Conservation (phyloP, 2,329 filamentous ascomycete genomes). For the Eutypa lata region DNA sequence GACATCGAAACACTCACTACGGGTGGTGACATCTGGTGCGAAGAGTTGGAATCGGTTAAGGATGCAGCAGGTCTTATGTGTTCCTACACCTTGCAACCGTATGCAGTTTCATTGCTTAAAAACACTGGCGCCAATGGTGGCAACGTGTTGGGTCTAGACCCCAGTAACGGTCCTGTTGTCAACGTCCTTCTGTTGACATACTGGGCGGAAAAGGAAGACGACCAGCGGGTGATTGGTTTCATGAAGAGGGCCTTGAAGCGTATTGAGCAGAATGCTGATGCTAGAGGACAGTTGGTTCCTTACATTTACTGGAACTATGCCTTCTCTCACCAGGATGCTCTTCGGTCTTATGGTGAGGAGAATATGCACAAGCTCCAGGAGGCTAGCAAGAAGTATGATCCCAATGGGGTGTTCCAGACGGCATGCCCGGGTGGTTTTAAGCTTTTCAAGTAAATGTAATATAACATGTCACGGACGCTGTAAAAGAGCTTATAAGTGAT, state of each 20-base stretch:
- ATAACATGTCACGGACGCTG: not conserved
- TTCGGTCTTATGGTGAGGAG: constrained; percentile 3
- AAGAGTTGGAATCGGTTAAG: constrained; percentile 4
- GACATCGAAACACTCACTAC: constrained; percentile 1
- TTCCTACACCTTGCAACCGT: constrained; percentile 4
- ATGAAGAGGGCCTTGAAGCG: constrained; percentile 2
- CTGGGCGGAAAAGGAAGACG: constrained; percentile 2
- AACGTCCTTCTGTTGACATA: constrained; percentile 4
- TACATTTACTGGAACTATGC: constrained; percentile 5
- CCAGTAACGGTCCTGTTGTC: constrained; percentile 2
- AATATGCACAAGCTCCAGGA: constrained; percentile 1
- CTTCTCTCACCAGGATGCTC: constrained; percentile 2
- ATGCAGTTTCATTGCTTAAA: constrained; percentile 1
- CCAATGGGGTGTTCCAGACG: constrained; percentile 1
- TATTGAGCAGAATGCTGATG: constrained; percentile 2
- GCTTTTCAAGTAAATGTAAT: constrained; percentile 2
- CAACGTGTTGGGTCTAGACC: not conserved
- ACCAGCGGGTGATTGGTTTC: constrained; percentile 2
- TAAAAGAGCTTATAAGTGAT: not conserved
- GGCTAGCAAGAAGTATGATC: constrained; percentile 5
- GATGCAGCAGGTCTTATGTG: constrained; percentile 2
- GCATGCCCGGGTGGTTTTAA: constrained; percentile 3
- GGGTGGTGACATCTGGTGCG: constrained; percentile 4
- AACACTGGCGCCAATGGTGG: not conserved
- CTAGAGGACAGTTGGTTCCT: constrained; percentile 1